These are phyloP conservation scores for Puccinia triticina DNA, from an alignment of 1,284 basidiomycete genomes.

Conservation along the genomic window DNA sequence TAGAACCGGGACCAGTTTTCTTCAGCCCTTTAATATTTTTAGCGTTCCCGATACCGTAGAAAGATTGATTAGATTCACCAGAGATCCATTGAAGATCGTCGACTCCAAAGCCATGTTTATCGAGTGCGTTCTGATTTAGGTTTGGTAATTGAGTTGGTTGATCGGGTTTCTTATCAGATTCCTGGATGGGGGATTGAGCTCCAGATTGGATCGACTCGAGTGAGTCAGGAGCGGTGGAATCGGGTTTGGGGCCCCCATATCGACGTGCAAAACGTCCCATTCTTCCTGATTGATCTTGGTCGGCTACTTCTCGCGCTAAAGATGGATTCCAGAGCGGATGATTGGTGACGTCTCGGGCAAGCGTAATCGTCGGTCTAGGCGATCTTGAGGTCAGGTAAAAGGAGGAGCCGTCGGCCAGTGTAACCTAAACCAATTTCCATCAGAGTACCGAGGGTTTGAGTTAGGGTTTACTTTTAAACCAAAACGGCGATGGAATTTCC, in stretches of 20 bases:
- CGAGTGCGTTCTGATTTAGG: neutral
- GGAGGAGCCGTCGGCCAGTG: conserved; percentile 33
- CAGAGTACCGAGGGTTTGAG: neutral
- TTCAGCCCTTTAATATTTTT: conserved; percentile 49
- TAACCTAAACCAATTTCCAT: conserved; percentile 25
- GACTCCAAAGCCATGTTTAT: conserved; percentile 17
- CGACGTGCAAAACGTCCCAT: conserved; percentile 42
- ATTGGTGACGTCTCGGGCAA: conserved; percentile 43
- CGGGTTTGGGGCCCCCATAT: conserved; percentile 1
- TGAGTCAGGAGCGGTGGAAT: neutral
- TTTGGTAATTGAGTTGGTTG: neutral
- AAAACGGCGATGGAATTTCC: neutral
- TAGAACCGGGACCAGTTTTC: conserved; percentile 24
- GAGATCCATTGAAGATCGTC: conserved; percentile 50
- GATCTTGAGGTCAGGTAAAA: conserved; percentile 32
- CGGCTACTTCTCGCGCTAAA: conserved; percentile 40
- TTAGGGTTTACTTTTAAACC: neutral
- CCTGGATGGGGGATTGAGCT: neutral
- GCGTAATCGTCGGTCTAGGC: conserved; percentile 5
- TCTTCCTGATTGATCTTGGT: conserved; percentile 41
- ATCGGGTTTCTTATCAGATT: neutral
- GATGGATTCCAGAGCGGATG: conserved; percentile 48
- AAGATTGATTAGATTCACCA: conserved; percentile 31
- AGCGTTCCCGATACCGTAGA: conserved; percentile 47
- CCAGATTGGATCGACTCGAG: neutral